A percentile compares a stretch with the other conserved stretches of the same genome.
Evolutionary conservation across 2,329 filamentous ascomycete genomes (phyloP).

Genomic region (Aurifilum marmelostoma): DNA sequence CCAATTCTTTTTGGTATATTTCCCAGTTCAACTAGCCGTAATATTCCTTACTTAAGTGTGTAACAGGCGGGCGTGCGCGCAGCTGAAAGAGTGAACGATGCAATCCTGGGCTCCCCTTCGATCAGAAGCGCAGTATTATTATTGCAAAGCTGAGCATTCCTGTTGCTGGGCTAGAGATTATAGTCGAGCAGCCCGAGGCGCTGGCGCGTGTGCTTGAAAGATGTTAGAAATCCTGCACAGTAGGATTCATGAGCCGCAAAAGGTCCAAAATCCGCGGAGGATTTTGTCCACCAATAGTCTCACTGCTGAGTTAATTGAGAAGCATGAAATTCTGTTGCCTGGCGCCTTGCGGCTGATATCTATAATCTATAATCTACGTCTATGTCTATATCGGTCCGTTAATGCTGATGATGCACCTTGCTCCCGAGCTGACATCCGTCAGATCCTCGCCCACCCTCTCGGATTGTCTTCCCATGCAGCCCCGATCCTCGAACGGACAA

Average conservation of each 20-base stretch:
- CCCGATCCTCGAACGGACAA: not conserved
- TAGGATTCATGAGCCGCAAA: not conserved
- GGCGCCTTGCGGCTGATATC: not conserved
- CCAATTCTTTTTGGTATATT: too few species aligned
- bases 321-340: not conserved
- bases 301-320: not conserved
- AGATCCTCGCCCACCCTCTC: not conserved
- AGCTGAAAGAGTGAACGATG: too few species aligned
- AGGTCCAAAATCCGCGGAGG: not conserved
- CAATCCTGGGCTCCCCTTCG: too few species aligned
- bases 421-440: not conserved
- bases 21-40: too few species aligned
- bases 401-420: not conserved
- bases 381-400: not conserved
- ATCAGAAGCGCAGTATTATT: too few species aligned
- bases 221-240: not conserved
- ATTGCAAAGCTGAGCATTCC: too few species aligned
- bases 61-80: too few species aligned
- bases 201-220: too few species aligned
- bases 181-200: too few species aligned
- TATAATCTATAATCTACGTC: not conserved
- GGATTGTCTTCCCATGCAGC: not conserved
- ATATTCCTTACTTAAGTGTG: too few species aligned
- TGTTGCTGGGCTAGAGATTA: too few species aligned
- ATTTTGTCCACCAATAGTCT: not conserved